These are phyloP conservation scores for Eucalyptus tenuipes DNA, from an alignment of 345 rosid species.

Conservation along the genomic window DNA sequence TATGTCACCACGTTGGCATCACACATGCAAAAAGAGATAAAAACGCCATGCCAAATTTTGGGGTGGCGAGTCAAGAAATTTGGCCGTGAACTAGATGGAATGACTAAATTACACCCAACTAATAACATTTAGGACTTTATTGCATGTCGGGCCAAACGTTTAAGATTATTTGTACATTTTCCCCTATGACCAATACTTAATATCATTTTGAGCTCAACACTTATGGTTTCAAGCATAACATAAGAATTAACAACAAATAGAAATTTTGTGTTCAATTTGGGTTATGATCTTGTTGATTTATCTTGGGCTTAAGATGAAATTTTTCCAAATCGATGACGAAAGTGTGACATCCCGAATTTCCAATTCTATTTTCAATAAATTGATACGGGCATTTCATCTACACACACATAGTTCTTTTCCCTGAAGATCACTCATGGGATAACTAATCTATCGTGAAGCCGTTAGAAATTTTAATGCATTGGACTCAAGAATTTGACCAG, in stretches of 20 bases:
- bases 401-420: too few relatives aligned
- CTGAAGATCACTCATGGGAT: too few relatives aligned
- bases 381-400: too few relatives aligned
- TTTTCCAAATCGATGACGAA: not conserved
- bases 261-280: not conserved
- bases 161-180: not conserved
- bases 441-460: too few relatives aligned
- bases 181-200: not conserved
- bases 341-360: too few relatives aligned
- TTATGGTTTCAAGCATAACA: not conserved
- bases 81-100: not conserved
- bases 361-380: too few relatives aligned
- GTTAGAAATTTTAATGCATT: too few relatives aligned
- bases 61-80: not conserved
- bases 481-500: too few relatives aligned
- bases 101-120: not conserved
- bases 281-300: not conserved
- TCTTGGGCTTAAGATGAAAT: not conserved
- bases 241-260: not conserved
- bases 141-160: not conserved
- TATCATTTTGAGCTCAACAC: not conserved
- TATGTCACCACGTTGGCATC: not conserved
- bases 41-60: not conserved
- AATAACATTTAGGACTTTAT: not conserved
- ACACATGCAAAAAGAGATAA: not conserved